phyloP scores from a whole-genome alignment of 805 yeast species.

The Isabelozyma gotoi region DNA sequence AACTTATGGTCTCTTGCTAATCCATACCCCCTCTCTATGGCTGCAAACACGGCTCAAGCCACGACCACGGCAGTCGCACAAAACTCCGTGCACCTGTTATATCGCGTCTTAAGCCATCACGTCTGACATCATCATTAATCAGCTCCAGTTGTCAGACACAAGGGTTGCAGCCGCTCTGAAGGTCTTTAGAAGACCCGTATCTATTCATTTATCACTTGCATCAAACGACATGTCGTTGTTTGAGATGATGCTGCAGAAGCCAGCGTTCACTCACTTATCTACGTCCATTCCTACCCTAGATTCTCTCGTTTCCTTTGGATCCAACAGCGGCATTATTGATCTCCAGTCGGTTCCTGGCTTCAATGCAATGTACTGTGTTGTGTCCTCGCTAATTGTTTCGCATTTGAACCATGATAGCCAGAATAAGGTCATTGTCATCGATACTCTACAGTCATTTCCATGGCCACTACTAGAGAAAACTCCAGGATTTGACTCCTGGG shows the following conservation, averaged over 20 bases:
- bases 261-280: constrained; percentile 22
- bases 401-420: constrained; percentile 19
- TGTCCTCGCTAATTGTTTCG: constrained; percentile 23
- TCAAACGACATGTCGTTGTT: constrained; percentile 22
- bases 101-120: no score
- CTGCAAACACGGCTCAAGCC: no score
- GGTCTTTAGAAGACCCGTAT: constrained; percentile 2
- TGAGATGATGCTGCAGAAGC: constrained; percentile 25
- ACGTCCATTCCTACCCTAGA: constrained; percentile 31
- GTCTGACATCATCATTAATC: no score
- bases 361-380: constrained; percentile 16
- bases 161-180: no score
- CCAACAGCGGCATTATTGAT: constrained; percentile 19
- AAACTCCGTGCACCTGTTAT: no score
- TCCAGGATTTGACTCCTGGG: constrained; percentile 22
- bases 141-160: no score
- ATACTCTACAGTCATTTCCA: constrained; percentile 31
- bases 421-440: constrained; percentile 26
- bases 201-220: not conserved
- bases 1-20: no score
- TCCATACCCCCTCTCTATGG: no score
- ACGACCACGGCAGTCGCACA: no score
- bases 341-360: constrained; percentile 38
- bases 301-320: constrained; percentile 14
- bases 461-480: constrained; percentile 19